Conservation (phyloP, 1,139 yeast species). For the Hemisphaericaspora lyxosophila region DNA sequence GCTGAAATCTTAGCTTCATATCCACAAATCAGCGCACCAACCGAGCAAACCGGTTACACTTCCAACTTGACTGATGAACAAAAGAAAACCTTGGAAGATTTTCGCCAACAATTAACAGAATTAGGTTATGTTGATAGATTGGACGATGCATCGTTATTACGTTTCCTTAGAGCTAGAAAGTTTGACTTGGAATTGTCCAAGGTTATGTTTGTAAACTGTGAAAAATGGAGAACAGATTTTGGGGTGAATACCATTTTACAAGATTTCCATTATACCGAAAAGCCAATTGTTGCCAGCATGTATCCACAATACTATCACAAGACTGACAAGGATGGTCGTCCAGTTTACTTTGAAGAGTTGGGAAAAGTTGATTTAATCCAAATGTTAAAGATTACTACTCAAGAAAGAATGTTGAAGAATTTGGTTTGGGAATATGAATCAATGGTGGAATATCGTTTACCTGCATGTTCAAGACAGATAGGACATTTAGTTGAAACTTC, state of each 20-base stretch:
- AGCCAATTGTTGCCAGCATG: constrained; percentile 81
- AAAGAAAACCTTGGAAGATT: constrained; percentile 53
- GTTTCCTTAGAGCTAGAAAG: constrained; percentile 94
- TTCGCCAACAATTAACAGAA: constrained; percentile 57
- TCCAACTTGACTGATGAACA: constrained; percentile 77
- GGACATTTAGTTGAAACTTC: constrained; percentile 88
- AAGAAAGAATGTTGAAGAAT: constrained; percentile 94
- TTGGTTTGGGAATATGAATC: constrained; percentile 98
- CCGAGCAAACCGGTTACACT: constrained; percentile 70
- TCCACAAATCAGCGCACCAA: constrained; percentile 68
- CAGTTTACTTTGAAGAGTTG: constrained; percentile 89
- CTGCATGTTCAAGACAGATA: constrained; percentile 87
- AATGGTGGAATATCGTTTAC: constrained; percentile 77
- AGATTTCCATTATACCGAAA: constrained; percentile 89
- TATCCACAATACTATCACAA: constrained; percentile 98
- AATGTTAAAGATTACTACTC: constrained; percentile 91
- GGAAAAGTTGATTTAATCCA: constrained; percentile 87
- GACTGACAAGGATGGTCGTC: constrained; percentile 95
- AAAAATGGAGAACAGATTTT: constrained; percentile 84
- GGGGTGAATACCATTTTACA: constrained; percentile 83
- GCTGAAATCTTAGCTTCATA: constrained; percentile 47
- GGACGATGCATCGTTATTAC: constrained; percentile 85
- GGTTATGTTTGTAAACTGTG: constrained; percentile 84
- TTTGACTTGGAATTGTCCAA: constrained; percentile 79
- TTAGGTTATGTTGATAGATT: constrained; percentile 71